Conservation (phyloP, 139 green algal genomes). For the Auxenochlorella pyrenoidosa region DNA sequence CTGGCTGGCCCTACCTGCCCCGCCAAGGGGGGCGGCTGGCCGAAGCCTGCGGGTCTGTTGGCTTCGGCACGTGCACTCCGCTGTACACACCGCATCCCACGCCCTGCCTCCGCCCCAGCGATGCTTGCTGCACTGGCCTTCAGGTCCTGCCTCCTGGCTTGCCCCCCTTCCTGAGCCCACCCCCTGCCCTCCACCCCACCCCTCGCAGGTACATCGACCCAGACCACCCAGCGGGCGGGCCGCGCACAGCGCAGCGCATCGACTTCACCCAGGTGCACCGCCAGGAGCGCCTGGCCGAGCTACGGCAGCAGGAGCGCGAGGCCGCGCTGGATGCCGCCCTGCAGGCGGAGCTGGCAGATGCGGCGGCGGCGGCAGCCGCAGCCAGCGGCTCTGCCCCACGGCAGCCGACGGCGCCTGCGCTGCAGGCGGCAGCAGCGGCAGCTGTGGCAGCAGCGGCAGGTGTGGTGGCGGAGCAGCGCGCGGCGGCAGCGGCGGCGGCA, state of each 20-base stretch:
- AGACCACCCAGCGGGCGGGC: background rate
- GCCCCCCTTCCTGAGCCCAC: too few species aligned
- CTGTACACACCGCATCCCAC: too few species aligned
- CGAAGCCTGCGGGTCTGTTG: too few species aligned
- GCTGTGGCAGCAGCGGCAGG: background rate
- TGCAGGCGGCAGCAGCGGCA: background rate
- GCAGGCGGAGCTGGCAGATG: background rate
- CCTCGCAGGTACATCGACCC: conserved; percentile 23
- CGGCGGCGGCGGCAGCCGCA: background rate
- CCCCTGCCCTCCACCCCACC: too few species aligned
- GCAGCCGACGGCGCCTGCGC: background rate
- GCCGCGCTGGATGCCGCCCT: background rate
- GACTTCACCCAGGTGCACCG: background rate
- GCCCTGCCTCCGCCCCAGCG: too few species aligned
- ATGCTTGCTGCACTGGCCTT: too few species aligned
- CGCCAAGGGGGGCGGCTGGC: too few species aligned
- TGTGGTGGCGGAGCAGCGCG: background rate
- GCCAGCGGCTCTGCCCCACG: background rate
- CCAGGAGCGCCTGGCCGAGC: background rate
- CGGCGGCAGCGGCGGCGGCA: background rate
- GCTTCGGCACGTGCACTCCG: too few species aligned
- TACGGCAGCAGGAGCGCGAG: background rate
- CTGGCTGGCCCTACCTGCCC: background rate
- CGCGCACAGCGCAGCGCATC: conserved; percentile 26
- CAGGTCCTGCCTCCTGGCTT: too few species aligned